These are phyloP conservation scores for Saccharomyces pastorianus DNA, from an alignment of 1,139 yeast genomes.

Conservation along the genomic window DNA sequence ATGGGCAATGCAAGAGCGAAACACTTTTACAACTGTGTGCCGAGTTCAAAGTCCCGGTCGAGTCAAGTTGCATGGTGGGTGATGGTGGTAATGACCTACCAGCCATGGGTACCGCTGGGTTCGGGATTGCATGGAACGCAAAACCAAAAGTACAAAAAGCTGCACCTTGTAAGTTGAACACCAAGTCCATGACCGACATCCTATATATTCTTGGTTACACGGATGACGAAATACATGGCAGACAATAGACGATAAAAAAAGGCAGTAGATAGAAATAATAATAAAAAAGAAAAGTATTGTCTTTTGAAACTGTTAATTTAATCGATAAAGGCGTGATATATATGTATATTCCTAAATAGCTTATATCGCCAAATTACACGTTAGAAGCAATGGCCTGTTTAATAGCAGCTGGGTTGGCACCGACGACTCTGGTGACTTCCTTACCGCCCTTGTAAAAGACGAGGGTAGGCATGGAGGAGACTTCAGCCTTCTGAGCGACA, in stretches of 20 bases:
- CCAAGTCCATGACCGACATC: conserved; percentile 59
- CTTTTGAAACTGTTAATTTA: background rate
- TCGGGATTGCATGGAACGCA: conserved; percentile 96
- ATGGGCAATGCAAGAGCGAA: conserved; percentile 78
- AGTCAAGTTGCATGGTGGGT: conserved; percentile 75
- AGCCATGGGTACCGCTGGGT: conserved; percentile 90
- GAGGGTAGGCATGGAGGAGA: conserved; percentile 87
- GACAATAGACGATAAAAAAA: conserved; percentile 2
- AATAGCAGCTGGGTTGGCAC: conserved; percentile 80
- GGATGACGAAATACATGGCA: conserved; percentile 44
- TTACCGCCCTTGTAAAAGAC: conserved; percentile 70
- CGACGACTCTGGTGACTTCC: conserved; percentile 65
- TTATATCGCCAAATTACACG: conserved; percentile 34
- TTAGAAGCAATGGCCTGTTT: conserved; percentile 57
- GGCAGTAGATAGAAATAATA: background rate
- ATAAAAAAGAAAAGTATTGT: too few species aligned
- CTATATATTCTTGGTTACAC: conserved; percentile 74
- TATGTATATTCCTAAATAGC: background rate
- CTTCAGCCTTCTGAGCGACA: conserved; percentile 64
- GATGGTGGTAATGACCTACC: conserved; percentile 94
- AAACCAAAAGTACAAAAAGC: conserved; percentile 78
- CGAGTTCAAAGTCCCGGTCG: conserved; percentile 50
- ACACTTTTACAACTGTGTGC: conserved; percentile 60
- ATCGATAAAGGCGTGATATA: background rate
- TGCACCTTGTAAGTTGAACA: conserved; percentile 79